Evolutionary conservation across 306 rosid species (phyloP).

Genomic region (Inga laurina): DNA sequence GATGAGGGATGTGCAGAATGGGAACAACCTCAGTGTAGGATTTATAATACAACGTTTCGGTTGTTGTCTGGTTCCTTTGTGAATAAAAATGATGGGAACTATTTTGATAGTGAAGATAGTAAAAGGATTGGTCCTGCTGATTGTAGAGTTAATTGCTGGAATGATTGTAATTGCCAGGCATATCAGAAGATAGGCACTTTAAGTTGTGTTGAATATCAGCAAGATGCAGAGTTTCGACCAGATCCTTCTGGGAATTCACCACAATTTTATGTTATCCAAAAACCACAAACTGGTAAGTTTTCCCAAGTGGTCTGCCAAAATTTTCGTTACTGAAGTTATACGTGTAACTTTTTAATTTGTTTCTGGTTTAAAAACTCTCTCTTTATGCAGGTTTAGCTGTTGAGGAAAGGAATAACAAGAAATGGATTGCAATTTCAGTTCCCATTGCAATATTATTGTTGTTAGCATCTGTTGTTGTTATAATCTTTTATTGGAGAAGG

Average conservation of each 20-base stretch:
- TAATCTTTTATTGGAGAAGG: background rate
- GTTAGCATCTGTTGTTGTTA: background rate
- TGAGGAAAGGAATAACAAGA: background rate
- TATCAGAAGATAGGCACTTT: background rate
- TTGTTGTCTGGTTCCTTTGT: background rate
- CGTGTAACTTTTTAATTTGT: background rate
- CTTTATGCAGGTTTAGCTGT: too few relatives aligned
- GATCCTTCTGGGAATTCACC: background rate
- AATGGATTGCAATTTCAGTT: background rate
- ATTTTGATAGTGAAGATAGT: too few relatives aligned
- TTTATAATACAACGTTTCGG: background rate
- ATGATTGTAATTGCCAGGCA: background rate
- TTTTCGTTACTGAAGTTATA: too few relatives aligned
- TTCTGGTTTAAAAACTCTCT: background rate
- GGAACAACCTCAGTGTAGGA: constrained; percentile 1
- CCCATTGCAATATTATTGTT: background rate
- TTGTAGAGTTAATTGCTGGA: background rate
- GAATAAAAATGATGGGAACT: background rate
- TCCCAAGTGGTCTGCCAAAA: background rate
- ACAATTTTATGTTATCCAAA: background rate
- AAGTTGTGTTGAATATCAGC: background rate
- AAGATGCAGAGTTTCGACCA: background rate
- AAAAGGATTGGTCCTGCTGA: background rate
- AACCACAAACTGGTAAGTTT: background rate
- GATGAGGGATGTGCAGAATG: background rate